Conservation (phyloP, 2,329 filamentous ascomycete genomes). For the Clarireedia monteithiana region DNA sequence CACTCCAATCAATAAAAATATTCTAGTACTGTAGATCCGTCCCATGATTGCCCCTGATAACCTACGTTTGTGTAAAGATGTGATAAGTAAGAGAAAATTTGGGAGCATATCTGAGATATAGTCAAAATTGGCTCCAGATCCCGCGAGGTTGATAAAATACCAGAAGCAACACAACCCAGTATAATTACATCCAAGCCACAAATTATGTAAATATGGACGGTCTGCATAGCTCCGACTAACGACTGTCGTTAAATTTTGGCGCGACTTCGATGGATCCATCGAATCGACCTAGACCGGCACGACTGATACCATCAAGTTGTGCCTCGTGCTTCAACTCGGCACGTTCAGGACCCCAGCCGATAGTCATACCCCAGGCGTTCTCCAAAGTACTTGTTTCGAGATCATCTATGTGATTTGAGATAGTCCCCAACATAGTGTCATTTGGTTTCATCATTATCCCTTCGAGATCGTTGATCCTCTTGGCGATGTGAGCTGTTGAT, state of each 20-base stretch:
- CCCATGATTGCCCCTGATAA: too few species aligned
- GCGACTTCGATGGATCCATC: conserved; percentile 20
- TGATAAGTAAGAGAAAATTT: too few species aligned
- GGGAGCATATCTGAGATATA: too few species aligned
- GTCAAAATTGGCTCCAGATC: too few species aligned
- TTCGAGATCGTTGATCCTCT: conserved; percentile 22
- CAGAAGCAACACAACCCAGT: background rate
- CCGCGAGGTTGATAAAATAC: background rate
- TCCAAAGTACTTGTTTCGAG: conserved; percentile 19
- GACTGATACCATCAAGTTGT: conserved; percentile 19
- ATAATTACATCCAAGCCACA: background rate
- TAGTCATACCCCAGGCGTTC: conserved; percentile 22
- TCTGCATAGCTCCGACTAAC: background rate
- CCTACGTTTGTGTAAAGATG: too few species aligned
- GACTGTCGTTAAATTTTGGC: background rate
- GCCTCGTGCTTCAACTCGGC: conserved; percentile 14
- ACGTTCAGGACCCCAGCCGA: conserved; percentile 17
- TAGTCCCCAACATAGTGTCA: conserved; percentile 19
- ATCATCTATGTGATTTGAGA: conserved; percentile 22
- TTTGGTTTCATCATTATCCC: conserved; percentile 26
- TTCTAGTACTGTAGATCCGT: too few species aligned
- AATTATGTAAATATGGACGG: background rate
- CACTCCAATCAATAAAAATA: too few species aligned
- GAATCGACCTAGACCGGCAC: conserved; percentile 24
- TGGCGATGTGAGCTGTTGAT: conserved; percentile 14